Evolutionary conservation across 306 rosid species (phyloP), one percentile per base, ranked within the genome.

Genomic region (Glycyrrhiza uralensis): DNA sequence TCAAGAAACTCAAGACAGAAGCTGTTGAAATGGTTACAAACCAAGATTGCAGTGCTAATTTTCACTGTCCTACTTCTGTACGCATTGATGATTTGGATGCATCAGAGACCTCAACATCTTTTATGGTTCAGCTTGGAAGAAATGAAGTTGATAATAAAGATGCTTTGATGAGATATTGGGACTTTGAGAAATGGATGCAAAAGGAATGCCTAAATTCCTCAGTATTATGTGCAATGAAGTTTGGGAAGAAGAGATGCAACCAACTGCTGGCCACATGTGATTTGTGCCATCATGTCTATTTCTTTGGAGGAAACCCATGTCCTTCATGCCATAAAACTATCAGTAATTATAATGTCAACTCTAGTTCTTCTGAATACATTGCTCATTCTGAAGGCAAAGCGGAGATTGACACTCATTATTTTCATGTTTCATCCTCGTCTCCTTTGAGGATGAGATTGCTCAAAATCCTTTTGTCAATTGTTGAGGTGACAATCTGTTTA

Each of bases 111-210:
- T 88, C 92, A 23, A 72, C 91, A 67, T 84, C 91, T 61, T 86
- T 86, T 76, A 73, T 32, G 30, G 75, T 86, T 78, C 91, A 90
- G 79, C 81, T 85, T 24, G 93, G 91, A 55, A 74, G 51, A 78
- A 81, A 71, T 76, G 77, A 83, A 75, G 26, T 69, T 46, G 89
- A 86, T 28, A 81, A 76, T 76, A 77, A 46, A 38, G 80, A 82
- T 76, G 81, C 87, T 55, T 71, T 81, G 13, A 77, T 81, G 81
- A 86, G 93, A 78, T 86, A 90, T 47, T 79, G 50, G 67, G 96
- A 90, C 72, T 86, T 86, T n/a, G 90, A 88, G 67, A 83, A 81
- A 60, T 90, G 96, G 96, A 83, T 85, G 85, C 84, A 66, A 84
- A 85, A 76, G 71, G 90, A 90, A 83, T 79, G 84, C 71, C 77